These are phyloP conservation scores for Dendrothele bispora DNA, from an alignment of 768 basidiomycete genomes.

Conservation along the genomic window DNA sequence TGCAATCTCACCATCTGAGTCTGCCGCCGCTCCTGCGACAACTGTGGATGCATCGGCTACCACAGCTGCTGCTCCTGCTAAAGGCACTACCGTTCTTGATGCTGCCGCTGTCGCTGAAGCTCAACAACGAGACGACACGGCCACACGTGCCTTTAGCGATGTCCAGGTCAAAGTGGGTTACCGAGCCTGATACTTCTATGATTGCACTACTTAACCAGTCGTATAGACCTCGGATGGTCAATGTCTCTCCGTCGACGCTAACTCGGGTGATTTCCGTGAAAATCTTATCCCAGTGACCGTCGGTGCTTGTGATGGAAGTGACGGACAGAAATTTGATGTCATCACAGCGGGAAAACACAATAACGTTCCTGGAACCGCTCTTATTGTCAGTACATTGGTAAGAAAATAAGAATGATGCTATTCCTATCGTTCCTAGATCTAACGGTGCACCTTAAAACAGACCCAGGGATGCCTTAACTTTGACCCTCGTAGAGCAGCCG, in stretches of 20 bases:
- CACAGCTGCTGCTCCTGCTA: slow-evolving; percentile 1
- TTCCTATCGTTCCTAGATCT: no score
- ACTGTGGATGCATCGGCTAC: neutral
- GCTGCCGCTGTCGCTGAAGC: slow-evolving; percentile 18
- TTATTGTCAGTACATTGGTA: slow-evolving; percentile 19
- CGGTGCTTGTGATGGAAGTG: slow-evolving; percentile 16
- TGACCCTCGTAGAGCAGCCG: slow-evolving; percentile 17
- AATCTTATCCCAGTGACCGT: slow-evolving; percentile 19
- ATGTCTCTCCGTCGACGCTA: slow-evolving; percentile 16
- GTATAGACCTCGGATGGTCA: slow-evolving; percentile 19
- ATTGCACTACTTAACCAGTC: neutral
- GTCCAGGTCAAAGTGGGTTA: neutral
- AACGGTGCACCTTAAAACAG: no score
- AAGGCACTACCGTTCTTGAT: slow-evolving; percentile 11
- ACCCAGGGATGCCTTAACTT: slow-evolving; percentile 24
- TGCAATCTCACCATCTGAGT: neutral
- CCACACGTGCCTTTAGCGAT: slow-evolving; percentile 20
- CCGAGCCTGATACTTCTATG: no score
- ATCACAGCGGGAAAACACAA: slow-evolving; percentile 20
- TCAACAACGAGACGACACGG: slow-evolving; percentile 19
- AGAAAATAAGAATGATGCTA: no score
- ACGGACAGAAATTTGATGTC: slow-evolving; percentile 20
- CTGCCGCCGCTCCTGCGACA: neutral
- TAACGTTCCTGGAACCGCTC: slow-evolving; percentile 14
- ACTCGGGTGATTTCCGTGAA: slow-evolving; percentile 20